These are phyloP conservation scores for Fomitopsis pinicola DNA, from an alignment of 1,284 basidiomycete species.

Conservation along the genomic window DNA sequence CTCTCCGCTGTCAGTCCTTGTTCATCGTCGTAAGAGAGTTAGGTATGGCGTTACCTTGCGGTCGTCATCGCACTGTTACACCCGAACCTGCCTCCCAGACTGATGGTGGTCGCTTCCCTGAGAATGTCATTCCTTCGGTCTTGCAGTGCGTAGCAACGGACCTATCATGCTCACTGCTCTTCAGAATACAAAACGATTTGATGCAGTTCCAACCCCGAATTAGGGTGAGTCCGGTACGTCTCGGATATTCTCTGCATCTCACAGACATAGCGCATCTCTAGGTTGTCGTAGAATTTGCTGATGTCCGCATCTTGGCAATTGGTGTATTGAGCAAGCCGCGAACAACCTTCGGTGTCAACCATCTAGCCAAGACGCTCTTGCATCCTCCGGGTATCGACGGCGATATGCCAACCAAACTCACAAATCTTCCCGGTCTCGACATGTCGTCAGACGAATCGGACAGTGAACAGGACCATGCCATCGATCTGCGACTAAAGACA, in stretches of 20 bases:
- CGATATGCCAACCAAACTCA: slow-evolving; percentile 11
- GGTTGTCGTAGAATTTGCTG: slow-evolving; percentile 65
- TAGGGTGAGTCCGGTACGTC: slow-evolving; percentile 39
- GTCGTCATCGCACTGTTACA: no score
- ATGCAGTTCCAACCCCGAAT: slow-evolving; percentile 58
- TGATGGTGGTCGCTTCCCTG: background rate
- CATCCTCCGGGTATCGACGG: slow-evolving; percentile 61
- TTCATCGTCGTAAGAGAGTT: no score
- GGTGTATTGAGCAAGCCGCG: slow-evolving; percentile 59
- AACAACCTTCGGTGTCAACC: slow-evolving; percentile 53
- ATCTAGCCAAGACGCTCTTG: slow-evolving; percentile 59
- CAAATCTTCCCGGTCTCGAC: slow-evolving; percentile 3
- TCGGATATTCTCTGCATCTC: background rate
- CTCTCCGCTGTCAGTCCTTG: no score
- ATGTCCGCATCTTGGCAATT: slow-evolving; percentile 69
- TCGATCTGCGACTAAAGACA: background rate
- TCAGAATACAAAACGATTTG: slow-evolving; percentile 60
- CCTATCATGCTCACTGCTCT: background rate
- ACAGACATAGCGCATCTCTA: slow-evolving; percentile 24
- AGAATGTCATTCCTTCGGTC: background rate
- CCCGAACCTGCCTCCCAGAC: background rate
- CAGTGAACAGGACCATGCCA: slow-evolving; percentile 4
- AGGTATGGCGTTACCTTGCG: no score
- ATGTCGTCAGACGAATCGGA: slow-evolving; percentile 16
- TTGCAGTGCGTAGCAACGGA: background rate